Percentiles rank a stretch among this genome's conserved stretches.
Evolutionary conservation across 768 basidiomycete species (phyloP).

Genomic region (Rubroboletus pulcherrimus): DNA sequence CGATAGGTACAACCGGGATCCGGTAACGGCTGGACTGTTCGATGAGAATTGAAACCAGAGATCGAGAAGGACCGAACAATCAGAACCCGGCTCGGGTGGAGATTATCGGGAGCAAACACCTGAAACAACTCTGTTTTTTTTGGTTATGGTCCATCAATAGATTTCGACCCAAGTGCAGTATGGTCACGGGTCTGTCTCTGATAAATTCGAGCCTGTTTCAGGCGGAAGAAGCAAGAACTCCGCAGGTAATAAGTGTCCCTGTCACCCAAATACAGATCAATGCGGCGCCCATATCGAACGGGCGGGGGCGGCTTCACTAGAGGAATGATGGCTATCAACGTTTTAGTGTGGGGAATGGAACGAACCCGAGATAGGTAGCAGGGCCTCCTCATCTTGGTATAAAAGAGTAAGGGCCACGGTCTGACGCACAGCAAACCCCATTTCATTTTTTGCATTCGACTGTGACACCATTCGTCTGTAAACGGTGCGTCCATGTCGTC

Average conservation of each 20-base stretch:
- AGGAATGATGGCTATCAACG: neutral
- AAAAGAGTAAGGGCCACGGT: neutral
- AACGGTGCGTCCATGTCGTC: neutral
- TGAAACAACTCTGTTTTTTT: too few species aligned
- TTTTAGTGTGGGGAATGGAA: neutral
- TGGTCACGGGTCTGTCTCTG: too few species aligned
- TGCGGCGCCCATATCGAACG: neutral
- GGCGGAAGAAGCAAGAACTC: neutral
- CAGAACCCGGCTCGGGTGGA: neutral
- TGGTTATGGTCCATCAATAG: too few species aligned
- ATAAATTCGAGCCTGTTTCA: too few species aligned
- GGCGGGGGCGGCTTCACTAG: neutral
- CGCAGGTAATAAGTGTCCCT: neutral
- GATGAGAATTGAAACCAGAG: neutral
- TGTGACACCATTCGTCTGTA: neutral
- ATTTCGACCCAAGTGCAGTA: too few species aligned
- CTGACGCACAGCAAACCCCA: neutral
- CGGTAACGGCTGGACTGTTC: neutral
- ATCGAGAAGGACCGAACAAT: neutral
- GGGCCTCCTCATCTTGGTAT: neutral
- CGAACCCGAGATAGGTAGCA: neutral
- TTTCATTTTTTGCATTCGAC: neutral
- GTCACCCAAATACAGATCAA: neutral
- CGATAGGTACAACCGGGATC: neutral
- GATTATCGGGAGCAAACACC: neutral